These are phyloP conservation scores for Scedosporium boydii DNA, from an alignment of 2,329 filamentous ascomycete species.

Conservation along the genomic window DNA sequence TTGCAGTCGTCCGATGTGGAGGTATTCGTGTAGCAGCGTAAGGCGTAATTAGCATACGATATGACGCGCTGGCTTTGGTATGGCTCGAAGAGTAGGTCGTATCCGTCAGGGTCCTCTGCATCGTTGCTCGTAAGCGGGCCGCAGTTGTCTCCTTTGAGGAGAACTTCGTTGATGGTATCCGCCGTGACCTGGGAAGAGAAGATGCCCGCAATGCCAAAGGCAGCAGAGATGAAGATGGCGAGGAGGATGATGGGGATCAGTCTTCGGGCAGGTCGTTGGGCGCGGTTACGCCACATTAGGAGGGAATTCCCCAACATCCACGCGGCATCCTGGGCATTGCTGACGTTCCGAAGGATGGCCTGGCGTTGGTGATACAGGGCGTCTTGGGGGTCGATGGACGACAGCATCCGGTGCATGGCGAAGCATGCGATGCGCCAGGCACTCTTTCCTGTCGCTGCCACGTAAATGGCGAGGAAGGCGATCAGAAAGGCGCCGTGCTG, in stretches of 20 bases:
- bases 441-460: slow-evolving; percentile 13
- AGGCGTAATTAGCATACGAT: slow-evolving; percentile 10
- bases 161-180: slow-evolving; percentile 5
- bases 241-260: slow-evolving; percentile 4
- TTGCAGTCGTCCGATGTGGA: slow-evolving; percentile 7
- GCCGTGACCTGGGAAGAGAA: slow-evolving; percentile 6
- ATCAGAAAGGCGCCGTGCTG: slow-evolving; percentile 21
- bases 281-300: slow-evolving; percentile 10
- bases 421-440: slow-evolving; percentile 16
- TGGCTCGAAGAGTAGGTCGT: background rate
- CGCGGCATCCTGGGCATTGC: slow-evolving; percentile 5
- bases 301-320: slow-evolving; percentile 7
- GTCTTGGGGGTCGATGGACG: slow-evolving; percentile 11
- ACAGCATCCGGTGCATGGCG: slow-evolving; percentile 12
- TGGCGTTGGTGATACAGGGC: slow-evolving; percentile 18
- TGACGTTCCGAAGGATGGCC: slow-evolving; percentile 13
- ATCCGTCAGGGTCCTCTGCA: background rate
- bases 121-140: slow-evolving; percentile 2
- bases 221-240: background rate
- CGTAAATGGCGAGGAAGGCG: slow-evolving; percentile 23
- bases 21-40: slow-evolving; percentile 12
- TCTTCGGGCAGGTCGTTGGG: background rate
- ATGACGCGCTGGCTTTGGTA: slow-evolving; percentile 1
- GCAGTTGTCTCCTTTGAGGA: slow-evolving; percentile 5
- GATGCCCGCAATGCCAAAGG: slow-evolving; percentile 7